Evolutionary conservation across 75 land plant genomes (phyloP), one percentile per base, ranked within the genome.

Genomic region (Pinus taeda): DNA sequence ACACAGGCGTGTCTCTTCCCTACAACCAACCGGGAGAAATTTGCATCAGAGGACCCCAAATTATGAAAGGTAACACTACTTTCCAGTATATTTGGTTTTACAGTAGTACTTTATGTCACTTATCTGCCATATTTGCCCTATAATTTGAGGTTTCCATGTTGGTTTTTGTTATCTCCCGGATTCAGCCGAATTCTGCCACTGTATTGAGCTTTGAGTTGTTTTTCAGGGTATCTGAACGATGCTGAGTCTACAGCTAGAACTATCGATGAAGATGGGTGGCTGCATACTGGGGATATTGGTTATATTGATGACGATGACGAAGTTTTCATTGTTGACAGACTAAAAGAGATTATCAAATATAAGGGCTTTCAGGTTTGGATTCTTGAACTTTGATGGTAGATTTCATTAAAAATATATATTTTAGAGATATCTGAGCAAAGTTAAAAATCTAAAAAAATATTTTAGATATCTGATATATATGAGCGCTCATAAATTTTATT

Each of bases 251-350:
- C 98, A 0, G 79, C 89, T 4, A n/a, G n/a, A 24, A 95, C 98
- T 1, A 86, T 95, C 5, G 98, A 95, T 42, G 78, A 82, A 21
- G 90, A 95, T 4, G 98, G 98, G 2, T 95, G 90, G 92, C 86
- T 95, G 53, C 98, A 93, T 81, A 93, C 93, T 0, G 96, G 98
- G 1, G 98, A 95, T 63, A 85, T 95, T 17, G 98, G 90, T 3
- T 95, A 83, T 71, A 89, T 95, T 6, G 98, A 95, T 59, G 98
- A 95, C 15, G 91, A 91, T 59, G 92, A 90, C 15, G 93, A 95
- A 74, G 82, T 95, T 14, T 95, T 93, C 76, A 88, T 95, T 6
- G 92, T 93, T 1, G 98, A 95, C 65, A 75, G 98, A 72, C 86
- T 93, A 49, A 95, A 95, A 74, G 95, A 95, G 66, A 85, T 93